Base-by-base conservation (phyloP, 768 basidiomycete genomes). In the Amanita rubescens region DNA sequence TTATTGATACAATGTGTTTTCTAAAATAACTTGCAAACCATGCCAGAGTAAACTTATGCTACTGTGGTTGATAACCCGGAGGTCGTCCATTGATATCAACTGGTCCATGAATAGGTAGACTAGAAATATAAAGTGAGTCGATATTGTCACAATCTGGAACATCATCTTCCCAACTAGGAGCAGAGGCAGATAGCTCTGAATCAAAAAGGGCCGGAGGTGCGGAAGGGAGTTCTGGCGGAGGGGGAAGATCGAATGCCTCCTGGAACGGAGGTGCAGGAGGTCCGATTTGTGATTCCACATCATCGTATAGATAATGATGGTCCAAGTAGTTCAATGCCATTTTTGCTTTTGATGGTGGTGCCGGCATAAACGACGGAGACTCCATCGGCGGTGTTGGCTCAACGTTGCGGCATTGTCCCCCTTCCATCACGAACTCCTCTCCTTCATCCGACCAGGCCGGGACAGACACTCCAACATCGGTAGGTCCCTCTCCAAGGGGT, bases 391-490 rank as follows among this genome's bases (percentile, higher is more conserved):
- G 20, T 15, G 2, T 44, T 15, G 22, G 10, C 17, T 37, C 34
- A n/a, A n/a, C 33, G n/a, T 38, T 19, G 19, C 24, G 0, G 20
- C 24, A 37, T 27, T 41, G 19, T 12, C 19, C 17, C 17, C 20
- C 19, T 35, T 43, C 37, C 10, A 24, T 20, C 14, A 27, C 2
- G 15, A 41, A 25, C 25, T 35, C 49, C 7, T 27, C 49, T 19
- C 41, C 22, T 17, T 80, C 76, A 53, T 82, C 80, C 41, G 75
- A 65, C 78, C 76, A 83, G 35, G 68, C 70, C 9, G 82, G 82
- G 22, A 69, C 82, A 49, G 78, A 81, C 5, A 72, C 65, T 43
- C 65, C 59, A 5, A 59, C 55, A 15, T 52, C 51, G 1, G 66
- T 51, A 11, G 63, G 49, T 45, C 59, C 52, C 24, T 39, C 34